Evolutionary conservation across 495 filamentous ascomycete species (phyloP), one percentile per base, ranked within the genome.

Genomic region (Echria macrotheca): DNA sequence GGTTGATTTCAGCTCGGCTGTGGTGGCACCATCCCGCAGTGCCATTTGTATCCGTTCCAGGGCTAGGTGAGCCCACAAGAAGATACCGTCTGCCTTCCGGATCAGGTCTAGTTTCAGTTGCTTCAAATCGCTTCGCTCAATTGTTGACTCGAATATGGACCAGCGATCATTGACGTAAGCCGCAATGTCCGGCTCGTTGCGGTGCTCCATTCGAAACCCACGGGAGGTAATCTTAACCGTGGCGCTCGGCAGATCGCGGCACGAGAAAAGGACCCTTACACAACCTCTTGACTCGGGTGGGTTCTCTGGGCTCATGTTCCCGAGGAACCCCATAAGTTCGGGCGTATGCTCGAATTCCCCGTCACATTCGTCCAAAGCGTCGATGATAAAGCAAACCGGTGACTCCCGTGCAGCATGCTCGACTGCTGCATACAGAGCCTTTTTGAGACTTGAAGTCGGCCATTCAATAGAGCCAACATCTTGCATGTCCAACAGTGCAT

Each of bases 341-440:
- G 11, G 7, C 5, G 23, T 28, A 1, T 14, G 24, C 19, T 39
- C 49, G 9, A 22, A n/a, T 19, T 39, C 42, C 1, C 19, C 41
- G 22, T 52, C 23, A 25, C 42, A 52, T 29, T 52, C 49, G 33
- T 52, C 49, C 9, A 52, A 18, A 9, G 49, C 49, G 14, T 52
- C 49, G 41, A 52, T 26, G 19, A 46, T 26, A 24, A 52, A 26
- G 32, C 40, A 52, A 10, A 32, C 14, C 5, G 12, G 41, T 7
- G 21, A 25, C 10, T 39, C 31, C 5, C 28, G 40, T 22, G 15
- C 40, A 5, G 40, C 49, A 21, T 40, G 24, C 19, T 11, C 14
- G 1, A 52, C 29, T 8, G 32, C 33, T 9, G 28, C 29, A 10
- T 18, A 32, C n/a, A 52, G 10, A 5, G 49, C 49, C 9, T 17